phyloP scores from a whole-genome alignment of 2,329 filamentous ascomycete genomes.

The Arthroderma uncinatum region DNA sequence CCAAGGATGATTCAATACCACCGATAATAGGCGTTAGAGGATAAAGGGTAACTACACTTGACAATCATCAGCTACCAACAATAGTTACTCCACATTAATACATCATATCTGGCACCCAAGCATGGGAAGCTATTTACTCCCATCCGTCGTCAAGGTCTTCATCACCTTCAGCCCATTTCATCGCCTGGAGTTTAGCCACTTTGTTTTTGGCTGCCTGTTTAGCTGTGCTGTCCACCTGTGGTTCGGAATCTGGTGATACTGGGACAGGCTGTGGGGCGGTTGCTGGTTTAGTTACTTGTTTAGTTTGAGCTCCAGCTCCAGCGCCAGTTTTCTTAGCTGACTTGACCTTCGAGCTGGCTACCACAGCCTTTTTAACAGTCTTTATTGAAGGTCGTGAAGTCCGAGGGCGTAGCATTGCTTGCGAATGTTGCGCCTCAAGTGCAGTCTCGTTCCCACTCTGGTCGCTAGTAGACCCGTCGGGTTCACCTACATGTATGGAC shows the following conservation, averaged over 20 bases:
- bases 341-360: not conserved
- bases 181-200: conserved; percentile 25
- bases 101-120: not conserved
- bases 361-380: not conserved
- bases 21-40: not conserved
- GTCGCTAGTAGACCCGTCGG: conserved; percentile 6
- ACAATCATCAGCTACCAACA: not conserved
- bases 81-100: not conserved
- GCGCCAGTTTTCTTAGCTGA: not conserved
- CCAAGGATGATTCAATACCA: too few relatives aligned
- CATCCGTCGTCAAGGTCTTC: conserved; percentile 14
- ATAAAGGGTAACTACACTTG: not conserved
- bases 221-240: not conserved
- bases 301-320: not conserved
- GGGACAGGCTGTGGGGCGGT: not conserved
- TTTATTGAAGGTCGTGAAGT: not conserved
- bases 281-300: not conserved
- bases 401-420: conserved; percentile 1
- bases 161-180: conserved; percentile 21
- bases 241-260: not conserved
- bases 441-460: not conserved
- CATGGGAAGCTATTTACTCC: not conserved
- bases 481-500: not conserved
- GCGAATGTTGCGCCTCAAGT: not conserved
- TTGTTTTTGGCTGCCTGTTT: conserved; percentile 22